A percentile compares a stretch with the other conserved stretches of the same genome.
Conservation (phyloP, 2,329 filamentous ascomycete genomes). For the Cryoendolithus antarcticus region DNA sequence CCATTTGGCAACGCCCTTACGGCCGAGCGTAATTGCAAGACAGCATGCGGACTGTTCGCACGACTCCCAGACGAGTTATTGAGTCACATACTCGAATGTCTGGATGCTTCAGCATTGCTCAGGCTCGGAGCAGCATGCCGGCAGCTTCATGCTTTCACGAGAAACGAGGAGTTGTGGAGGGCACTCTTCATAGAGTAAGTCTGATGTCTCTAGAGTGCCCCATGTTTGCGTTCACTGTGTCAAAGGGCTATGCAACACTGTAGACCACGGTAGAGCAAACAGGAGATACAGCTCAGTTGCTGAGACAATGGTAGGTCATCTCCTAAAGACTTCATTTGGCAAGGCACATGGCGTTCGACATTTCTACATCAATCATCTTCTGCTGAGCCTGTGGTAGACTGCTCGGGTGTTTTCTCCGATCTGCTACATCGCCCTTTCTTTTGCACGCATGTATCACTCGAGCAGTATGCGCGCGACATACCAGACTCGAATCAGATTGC, state of each 20-base stretch:
- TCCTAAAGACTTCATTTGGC: slow-evolving; percentile 50
- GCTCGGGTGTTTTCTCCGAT: slow-evolving; percentile 76
- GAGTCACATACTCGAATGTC: slow-evolving; percentile 58
- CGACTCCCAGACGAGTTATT: slow-evolving; percentile 71
- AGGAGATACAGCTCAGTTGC: slow-evolving; percentile 13
- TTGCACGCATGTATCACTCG: slow-evolving; percentile 63
- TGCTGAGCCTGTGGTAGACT: slow-evolving; percentile 50
- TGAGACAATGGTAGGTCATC: slow-evolving; percentile 28
- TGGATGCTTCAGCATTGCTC: slow-evolving; percentile 52
- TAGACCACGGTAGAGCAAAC: neutral
- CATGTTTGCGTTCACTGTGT: neutral
- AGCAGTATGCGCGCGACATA: slow-evolving; percentile 57
- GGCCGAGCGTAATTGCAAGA: slow-evolving; percentile 52
- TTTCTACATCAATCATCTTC: slow-evolving; percentile 48
- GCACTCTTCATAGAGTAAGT: slow-evolving; percentile 73
- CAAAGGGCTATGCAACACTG: neutral
- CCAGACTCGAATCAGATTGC: slow-evolving; percentile 61
- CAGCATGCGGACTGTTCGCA: slow-evolving; percentile 52
- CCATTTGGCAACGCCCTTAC: slow-evolving; percentile 75
- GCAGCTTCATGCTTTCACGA: slow-evolving; percentile 73
- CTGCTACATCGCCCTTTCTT: slow-evolving; percentile 80
- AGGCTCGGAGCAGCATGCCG: slow-evolving; percentile 66
- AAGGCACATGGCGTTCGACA: slow-evolving; percentile 73
- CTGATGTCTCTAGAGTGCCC: slow-evolving; percentile 5
- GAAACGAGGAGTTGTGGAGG: slow-evolving; percentile 83